Percentiles rank a stretch among this genome's conserved stretches.
Conservation (phyloP, 768 basidiomycete species). For the Tricholomella constricta region DNA sequence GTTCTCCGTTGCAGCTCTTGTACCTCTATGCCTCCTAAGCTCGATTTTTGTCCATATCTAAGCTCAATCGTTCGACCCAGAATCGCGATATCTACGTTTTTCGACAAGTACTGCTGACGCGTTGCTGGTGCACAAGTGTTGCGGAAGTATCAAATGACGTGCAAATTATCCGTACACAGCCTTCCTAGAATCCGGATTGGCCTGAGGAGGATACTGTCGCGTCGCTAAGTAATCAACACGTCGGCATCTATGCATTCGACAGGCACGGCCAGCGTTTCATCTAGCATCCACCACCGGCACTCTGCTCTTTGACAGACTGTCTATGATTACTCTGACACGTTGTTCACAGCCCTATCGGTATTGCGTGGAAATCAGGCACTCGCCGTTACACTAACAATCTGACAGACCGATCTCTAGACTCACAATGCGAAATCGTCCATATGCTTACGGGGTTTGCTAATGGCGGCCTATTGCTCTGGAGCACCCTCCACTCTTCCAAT, state of each 20-base stretch:
- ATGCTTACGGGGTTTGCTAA: not conserved
- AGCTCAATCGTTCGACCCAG: not conserved
- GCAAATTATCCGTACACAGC: constrained; percentile 1
- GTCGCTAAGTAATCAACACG: not conserved
- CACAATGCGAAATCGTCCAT: not conserved
- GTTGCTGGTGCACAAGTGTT: no score
- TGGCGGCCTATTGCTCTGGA: not conserved
- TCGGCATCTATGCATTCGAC: not conserved
- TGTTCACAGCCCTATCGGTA: not conserved
- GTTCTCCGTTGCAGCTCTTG: not conserved
- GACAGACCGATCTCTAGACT: not conserved
- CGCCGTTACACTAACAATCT: not conserved
- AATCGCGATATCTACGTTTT: no score
- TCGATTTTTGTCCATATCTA: not conserved
- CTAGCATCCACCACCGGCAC: not conserved
- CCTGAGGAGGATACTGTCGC: not conserved
- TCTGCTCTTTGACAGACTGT: not conserved
- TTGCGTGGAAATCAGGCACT: not conserved
- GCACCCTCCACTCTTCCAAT: not conserved
- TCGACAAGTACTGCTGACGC: no score
- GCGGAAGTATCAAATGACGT: no score
- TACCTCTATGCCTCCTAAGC: not conserved
- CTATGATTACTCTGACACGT: not conserved
- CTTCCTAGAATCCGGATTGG: not conserved
- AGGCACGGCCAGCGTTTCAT: not conserved